These are phyloP conservation scores for Tricholoma hemisulphureum DNA, from an alignment of 768 basidiomycete genomes.

Conservation along the genomic window DNA sequence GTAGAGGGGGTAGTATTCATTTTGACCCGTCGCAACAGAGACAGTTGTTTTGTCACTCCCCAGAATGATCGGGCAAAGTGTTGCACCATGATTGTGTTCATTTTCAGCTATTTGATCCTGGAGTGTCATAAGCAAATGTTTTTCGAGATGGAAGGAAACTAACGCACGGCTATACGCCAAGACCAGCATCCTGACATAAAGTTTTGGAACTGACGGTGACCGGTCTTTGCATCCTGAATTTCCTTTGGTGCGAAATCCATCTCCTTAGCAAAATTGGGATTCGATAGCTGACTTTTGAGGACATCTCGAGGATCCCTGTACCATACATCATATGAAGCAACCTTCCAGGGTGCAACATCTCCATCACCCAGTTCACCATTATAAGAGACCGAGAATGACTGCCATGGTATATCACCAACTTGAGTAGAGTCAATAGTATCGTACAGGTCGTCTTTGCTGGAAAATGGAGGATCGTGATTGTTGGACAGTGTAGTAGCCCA, in stretches of 20 bases:
- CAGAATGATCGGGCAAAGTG: constrained; percentile 20
- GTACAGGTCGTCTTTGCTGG: constrained; percentile 18
- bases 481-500: too few relatives aligned
- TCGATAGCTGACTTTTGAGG: constrained; percentile 9
- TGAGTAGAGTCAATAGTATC: constrained; percentile 24
- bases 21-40: neutral
- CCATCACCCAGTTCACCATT: constrained; percentile 16
- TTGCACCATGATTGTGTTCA: constrained; percentile 8
- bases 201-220: too few relatives aligned
- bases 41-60: neutral
- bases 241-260: neutral
- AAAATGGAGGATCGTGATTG: constrained; percentile 16
- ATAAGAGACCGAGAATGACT: constrained; percentile 23
- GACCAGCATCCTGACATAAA: constrained; percentile 18
- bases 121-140: neutral
- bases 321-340: constrained; percentile 25
- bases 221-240: too few relatives aligned
- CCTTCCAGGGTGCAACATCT: constrained; percentile 25
- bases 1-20: neutral
- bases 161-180: too few relatives aligned
- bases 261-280: constrained; percentile 8
- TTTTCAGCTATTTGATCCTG: constrained; percentile 10
- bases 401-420: constrained; percentile 28
- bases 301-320: constrained; percentile 16
- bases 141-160: neutral